Evolutionary conservation across 225 moss, liverwort and hornwort species (phyloP).

Genomic region (Neckera pumila): DNA sequence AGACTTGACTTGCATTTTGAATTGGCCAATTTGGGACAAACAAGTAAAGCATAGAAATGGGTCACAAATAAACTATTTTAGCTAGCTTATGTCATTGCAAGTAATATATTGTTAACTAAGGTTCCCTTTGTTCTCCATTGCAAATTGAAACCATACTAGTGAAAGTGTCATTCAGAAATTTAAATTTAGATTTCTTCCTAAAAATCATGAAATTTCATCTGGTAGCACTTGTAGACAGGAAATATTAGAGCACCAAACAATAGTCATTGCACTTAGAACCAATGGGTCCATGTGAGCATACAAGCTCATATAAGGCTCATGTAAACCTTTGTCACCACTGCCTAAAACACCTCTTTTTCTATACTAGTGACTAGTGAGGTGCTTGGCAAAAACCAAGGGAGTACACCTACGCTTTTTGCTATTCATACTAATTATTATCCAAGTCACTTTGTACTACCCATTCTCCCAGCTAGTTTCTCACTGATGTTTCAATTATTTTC

Average conservation of each 20-base stretch:
- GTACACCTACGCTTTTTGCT: not conserved
- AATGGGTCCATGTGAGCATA: not conserved
- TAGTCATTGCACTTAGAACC: not conserved
- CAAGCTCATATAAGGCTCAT: not conserved
- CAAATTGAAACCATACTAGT: not conserved
- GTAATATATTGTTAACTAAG: not conserved
- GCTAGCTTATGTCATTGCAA: not conserved
- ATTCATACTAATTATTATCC: not conserved
- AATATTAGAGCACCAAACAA: not conserved
- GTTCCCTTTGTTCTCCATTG: not conserved
- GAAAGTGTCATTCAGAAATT: not conserved
- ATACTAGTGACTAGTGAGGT: not conserved
- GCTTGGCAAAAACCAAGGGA: not conserved
- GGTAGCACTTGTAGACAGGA: not conserved
- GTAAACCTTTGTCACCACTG: no score
- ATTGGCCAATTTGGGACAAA: not conserved
- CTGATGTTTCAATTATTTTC: not conserved
- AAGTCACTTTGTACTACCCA: not conserved
- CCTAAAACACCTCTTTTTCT: not conserved
- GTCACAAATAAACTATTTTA: not conserved
- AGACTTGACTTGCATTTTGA: not conserved
- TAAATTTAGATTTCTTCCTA: not conserved
- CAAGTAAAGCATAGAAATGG: not conserved
- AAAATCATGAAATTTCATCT: not conserved
- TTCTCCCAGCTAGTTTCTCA: not conserved